Conservation (phyloP, 495 filamentous ascomycete species). For the Penicillium desertorum region DNA sequence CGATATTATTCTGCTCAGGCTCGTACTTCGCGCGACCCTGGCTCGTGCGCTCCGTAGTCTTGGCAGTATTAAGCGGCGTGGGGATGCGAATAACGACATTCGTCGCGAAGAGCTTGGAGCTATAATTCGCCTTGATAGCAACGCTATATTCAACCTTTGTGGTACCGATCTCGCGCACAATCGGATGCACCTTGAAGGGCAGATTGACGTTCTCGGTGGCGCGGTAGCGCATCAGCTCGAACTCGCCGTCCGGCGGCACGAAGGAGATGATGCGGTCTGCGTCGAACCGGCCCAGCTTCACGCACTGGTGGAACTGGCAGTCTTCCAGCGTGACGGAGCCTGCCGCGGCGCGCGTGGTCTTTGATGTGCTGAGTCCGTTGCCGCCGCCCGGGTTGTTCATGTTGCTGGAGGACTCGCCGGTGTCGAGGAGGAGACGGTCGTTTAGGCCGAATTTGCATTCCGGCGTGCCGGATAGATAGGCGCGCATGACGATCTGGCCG, state of each 20-base stretch:
- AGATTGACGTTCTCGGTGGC: slow-evolving; percentile 99
- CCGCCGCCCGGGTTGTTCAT: slow-evolving; percentile 47
- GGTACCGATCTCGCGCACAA: slow-evolving; percentile 95
- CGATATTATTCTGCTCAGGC: slow-evolving; percentile 94
- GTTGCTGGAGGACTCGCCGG: slow-evolving; percentile 56
- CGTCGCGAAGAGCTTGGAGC: slow-evolving; percentile 92
- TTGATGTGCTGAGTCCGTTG: slow-evolving; percentile 48
- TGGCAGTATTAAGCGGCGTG: slow-evolving; percentile 93
- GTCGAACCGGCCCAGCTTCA: slow-evolving; percentile 96
- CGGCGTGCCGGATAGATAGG: slow-evolving; percentile 92
- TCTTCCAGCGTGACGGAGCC: slow-evolving; percentile 96
- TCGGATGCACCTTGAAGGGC: slow-evolving; percentile 98
- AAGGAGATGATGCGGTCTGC: slow-evolving; percentile 97
- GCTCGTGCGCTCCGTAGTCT: slow-evolving; percentile 86
- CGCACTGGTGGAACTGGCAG: slow-evolving; percentile 99
- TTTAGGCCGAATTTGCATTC: slow-evolving; percentile 99
- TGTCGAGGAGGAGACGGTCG: slow-evolving; percentile 88
- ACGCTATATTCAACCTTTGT: slow-evolving; percentile 99
- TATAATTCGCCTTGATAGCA: slow-evolving; percentile 95
- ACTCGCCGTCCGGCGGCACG: slow-evolving; percentile 96
- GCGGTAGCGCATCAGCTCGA: slow-evolving; percentile 98
- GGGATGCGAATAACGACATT: slow-evolving; percentile 96
- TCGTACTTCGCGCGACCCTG: slow-evolving; percentile 99
- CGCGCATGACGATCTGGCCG: slow-evolving; percentile 98
- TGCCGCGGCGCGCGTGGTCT: slow-evolving; percentile 91